Percentiles rank a stretch among this genome's conserved stretches.
These are phyloP conservation scores for Penicillium dipodomyicola DNA, from an alignment of 495 filamentous ascomycete genomes.

Conservation along the genomic window DNA sequence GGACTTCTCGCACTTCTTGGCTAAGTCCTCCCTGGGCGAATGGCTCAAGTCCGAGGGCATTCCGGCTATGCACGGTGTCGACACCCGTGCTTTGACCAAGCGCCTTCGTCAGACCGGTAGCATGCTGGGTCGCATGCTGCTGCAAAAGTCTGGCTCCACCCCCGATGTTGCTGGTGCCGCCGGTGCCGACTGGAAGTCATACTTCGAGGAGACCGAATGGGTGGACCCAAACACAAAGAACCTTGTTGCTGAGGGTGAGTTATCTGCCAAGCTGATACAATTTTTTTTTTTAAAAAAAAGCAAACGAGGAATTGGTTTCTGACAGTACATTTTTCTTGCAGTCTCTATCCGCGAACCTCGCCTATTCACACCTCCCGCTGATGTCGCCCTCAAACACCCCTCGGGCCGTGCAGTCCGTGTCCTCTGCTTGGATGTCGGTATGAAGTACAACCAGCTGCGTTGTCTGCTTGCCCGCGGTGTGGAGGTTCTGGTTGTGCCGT, in stretches of 20 bases:
- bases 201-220: constrained; percentile 81
- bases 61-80: constrained; percentile 94
- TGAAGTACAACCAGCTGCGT: constrained; percentile 96
- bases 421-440: constrained; percentile 89
- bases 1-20: constrained; percentile 91
- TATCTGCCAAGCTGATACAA: neutral
- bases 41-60: constrained; percentile 96
- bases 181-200: constrained; percentile 56
- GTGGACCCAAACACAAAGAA: constrained; percentile 88
- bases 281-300: neutral
- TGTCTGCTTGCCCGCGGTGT: constrained; percentile 90
- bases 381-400: constrained; percentile 71
- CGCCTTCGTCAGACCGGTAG: constrained; percentile 88
- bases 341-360: constrained; percentile 83
- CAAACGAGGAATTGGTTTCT: neutral
- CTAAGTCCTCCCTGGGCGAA: constrained; percentile 79
- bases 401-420: constrained; percentile 83
- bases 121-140: constrained; percentile 89
- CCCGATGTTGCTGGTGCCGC: constrained; percentile 44
- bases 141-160: constrained; percentile 57
- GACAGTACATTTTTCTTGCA: constrained; percentile 34
- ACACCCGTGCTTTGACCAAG: constrained; percentile 92
- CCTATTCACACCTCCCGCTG: constrained; percentile 69
- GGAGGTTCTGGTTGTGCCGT: constrained; percentile 91
- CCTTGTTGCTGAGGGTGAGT: constrained; percentile 88